These are phyloP conservation scores for Dipodascus albidus DNA, from an alignment of 805 yeast species.

Conservation along the genomic window DNA sequence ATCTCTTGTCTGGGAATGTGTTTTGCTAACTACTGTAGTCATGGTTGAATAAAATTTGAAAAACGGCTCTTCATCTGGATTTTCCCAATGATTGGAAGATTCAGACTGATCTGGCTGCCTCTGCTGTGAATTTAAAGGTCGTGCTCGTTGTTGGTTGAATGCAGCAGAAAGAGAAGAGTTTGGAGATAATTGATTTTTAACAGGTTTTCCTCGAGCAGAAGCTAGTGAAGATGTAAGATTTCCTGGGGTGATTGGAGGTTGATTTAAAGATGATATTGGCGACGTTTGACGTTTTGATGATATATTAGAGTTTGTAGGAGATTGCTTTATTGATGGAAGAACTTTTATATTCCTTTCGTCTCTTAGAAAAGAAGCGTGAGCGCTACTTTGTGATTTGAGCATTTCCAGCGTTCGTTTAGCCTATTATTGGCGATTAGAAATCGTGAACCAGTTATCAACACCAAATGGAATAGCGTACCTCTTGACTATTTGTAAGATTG, in stretches of 20 bases:
- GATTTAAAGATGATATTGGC: constrained; percentile 3
- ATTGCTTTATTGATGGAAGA: constrained; percentile 5
- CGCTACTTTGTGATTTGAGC: constrained; percentile 21
- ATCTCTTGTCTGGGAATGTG: constrained; percentile 11
- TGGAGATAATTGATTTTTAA: constrained; percentile 4
- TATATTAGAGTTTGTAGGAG: constrained; percentile 1
- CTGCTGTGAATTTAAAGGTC: neutral
- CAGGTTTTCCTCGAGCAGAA: constrained; percentile 19
- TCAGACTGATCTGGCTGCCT: neutral
- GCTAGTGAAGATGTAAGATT: constrained; percentile 17
- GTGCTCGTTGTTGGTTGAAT: neutral
- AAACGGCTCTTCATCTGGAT: constrained; percentile 17
- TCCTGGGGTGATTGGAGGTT: constrained; percentile 2
- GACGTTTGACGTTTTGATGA: constrained; percentile 1
- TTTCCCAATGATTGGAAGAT: neutral
- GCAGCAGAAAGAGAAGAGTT: neutral
- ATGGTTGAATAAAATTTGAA: constrained; percentile 14
- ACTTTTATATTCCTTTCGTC: constrained; percentile 8
- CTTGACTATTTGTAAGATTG: constrained; percentile 13
- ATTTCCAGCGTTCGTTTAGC: constrained; percentile 23
- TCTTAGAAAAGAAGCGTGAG: constrained; percentile 24
- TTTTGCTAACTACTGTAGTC: constrained; percentile 9
- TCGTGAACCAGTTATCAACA: no score
- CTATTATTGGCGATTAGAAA: neutral
- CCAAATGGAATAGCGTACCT: neutral